These are phyloP conservation scores for Millerozyma miso DNA, from an alignment of 805 yeast genomes.

Conservation along the genomic window DNA sequence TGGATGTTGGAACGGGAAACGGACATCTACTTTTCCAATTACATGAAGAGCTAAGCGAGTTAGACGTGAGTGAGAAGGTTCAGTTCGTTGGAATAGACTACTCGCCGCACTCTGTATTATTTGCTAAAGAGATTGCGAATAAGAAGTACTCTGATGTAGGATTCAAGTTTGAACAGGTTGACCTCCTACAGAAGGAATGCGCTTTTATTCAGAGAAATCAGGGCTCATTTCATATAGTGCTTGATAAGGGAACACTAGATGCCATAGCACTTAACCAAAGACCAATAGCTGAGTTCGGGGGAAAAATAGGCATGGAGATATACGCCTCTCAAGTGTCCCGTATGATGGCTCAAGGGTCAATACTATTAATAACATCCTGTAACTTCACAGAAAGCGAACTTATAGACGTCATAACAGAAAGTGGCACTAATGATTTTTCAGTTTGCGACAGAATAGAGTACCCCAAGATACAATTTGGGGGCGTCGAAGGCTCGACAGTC, in stretches of 20 bases:
- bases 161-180: constrained; percentile 61
- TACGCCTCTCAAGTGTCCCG: constrained; percentile 60
- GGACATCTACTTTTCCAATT: constrained; percentile 82
- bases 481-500: constrained; percentile 80
- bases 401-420: constrained; percentile 45
- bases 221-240: constrained; percentile 61
- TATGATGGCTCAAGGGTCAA: constrained; percentile 52
- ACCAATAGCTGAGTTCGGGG: constrained; percentile 38
- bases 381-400: constrained; percentile 87
- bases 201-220: constrained; percentile 30
- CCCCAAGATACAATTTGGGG: constrained; percentile 86
- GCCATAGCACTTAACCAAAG: constrained; percentile 86
- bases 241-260: constrained; percentile 95
- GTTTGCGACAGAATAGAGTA: constrained; percentile 68
- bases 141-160: constrained; percentile 29
- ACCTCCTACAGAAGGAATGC: constrained; percentile 49
- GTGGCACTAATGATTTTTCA: constrained; percentile 39
- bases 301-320: constrained; percentile 47
- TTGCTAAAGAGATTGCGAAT: constrained; percentile 60
- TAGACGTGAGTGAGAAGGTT: constrained; percentile 22
- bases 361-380: constrained; percentile 81
- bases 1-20: constrained; percentile 95
- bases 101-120: constrained; percentile 71
- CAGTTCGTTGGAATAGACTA: constrained; percentile 72
- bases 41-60: constrained; percentile 56